Evolutionary conservation across 768 basidiomycete species (phyloP).

Genomic region (Russula ochroleuca): DNA sequence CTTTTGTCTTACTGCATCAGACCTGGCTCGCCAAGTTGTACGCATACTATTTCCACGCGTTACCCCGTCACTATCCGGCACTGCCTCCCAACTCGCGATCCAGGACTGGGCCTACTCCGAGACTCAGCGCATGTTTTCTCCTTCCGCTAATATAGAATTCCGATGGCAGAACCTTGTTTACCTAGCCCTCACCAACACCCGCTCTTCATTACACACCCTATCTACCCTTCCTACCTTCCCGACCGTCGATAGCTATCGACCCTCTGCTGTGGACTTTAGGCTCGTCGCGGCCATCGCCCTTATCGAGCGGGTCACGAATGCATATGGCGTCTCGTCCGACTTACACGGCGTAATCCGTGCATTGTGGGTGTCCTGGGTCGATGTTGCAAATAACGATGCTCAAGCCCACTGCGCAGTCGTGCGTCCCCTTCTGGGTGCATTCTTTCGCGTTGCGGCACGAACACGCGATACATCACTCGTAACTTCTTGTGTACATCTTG

Average conservation of each 20-base stretch:
- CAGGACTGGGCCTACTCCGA: constrained; percentile 23
- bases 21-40: constrained; percentile 19
- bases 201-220: not conserved
- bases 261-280: constrained; percentile 20
- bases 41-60: constrained; percentile 24
- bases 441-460: constrained; percentile 44
- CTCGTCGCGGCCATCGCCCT: constrained; percentile 23
- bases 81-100: constrained; percentile 21
- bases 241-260: not conserved
- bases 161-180: constrained; percentile 27
- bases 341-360: constrained; percentile 20
- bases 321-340: not conserved
- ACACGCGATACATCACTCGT: constrained; percentile 31
- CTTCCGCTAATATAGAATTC: constrained; percentile 8
- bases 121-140: constrained; percentile 20
- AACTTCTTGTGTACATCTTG: constrained; percentile 23
- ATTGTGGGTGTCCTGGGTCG: constrained; percentile 44
- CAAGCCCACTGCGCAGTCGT: constrained; percentile 22
- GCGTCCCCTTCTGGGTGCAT: constrained; percentile 41
- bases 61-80: constrained; percentile 6
- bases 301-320: constrained; percentile 14
- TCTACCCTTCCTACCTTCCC: constrained; percentile 8
- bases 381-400: constrained; percentile 20
- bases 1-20: constrained; percentile 25
- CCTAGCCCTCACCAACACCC: constrained; percentile 25